Evolutionary conservation across 148 eudicot species (phyloP).

Genomic region (Dysphania ambrosioides): DNA sequence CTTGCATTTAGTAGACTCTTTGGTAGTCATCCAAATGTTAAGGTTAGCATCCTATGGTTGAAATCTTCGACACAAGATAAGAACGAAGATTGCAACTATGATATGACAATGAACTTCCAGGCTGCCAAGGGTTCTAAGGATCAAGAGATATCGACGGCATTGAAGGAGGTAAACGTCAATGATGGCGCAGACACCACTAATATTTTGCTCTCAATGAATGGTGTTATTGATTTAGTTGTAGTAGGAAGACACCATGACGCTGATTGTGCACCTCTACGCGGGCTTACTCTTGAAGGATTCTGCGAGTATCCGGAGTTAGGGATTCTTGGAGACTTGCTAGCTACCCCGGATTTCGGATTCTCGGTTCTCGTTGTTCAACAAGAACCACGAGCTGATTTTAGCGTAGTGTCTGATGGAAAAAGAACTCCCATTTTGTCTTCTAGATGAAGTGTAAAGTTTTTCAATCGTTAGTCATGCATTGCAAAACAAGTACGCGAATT

Average conservation of each 20-base stretch:
- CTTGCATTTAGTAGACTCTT: slow-evolving; percentile 32
- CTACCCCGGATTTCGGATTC: slow-evolving; percentile 26
- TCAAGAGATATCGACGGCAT: slow-evolving; percentile 5
- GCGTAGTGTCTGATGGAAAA: neutral
- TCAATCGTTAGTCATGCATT: neutral
- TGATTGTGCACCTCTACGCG: slow-evolving; percentile 10
- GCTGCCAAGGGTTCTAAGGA: neutral
- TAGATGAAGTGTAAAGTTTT: too few species aligned
- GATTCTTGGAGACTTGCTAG: slow-evolving; percentile 32
- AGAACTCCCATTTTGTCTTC: too few species aligned
- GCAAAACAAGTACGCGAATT: neutral
- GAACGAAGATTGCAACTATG: slow-evolving; percentile 2
- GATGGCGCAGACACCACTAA: slow-evolving; percentile 33
- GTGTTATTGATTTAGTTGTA: slow-evolving; percentile 27
- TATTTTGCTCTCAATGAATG: slow-evolving; percentile 21
- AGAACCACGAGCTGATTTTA: neutral
- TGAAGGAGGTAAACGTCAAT: slow-evolving; percentile 20
- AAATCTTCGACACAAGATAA: neutral
- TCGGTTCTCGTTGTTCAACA: slow-evolving; percentile 37
- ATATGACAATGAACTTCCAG: slow-evolving; percentile 19
- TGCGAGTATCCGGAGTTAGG: slow-evolving; percentile 40
- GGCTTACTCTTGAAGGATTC: slow-evolving; percentile 31
- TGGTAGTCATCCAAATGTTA: slow-evolving; percentile 29
- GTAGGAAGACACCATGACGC: slow-evolving; percentile 36
- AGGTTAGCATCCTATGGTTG: slow-evolving; percentile 22